phyloP scores from a whole-genome alignment of 345 rosid genomes.

The Toxicodendron radicans region DNA sequence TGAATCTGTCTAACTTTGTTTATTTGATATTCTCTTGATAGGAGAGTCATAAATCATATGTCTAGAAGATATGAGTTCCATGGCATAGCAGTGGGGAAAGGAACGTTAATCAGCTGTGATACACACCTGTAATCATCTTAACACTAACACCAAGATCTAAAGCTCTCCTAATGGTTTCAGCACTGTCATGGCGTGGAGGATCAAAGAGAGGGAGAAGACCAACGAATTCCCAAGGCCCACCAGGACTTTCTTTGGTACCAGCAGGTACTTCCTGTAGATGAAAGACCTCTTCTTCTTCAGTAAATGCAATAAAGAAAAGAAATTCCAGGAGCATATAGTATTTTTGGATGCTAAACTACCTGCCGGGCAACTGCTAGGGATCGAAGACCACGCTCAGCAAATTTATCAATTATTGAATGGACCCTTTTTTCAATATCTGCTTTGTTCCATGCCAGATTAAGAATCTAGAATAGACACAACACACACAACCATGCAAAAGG shows the following conservation, averaged over 20 bases:
- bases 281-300: not conserved
- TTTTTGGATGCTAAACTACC: slow-evolving; percentile 31
- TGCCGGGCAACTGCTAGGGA: slow-evolving; percentile 86
- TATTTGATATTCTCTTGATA: too few relatives aligned
- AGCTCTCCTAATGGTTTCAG: slow-evolving; percentile 72
- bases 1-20: too few relatives aligned
- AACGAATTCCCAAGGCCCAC: slow-evolving; percentile 91
- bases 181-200: slow-evolving; percentile 81
- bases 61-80: too few relatives aligned
- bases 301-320: not conserved
- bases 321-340: not conserved
- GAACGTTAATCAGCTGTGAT: not conserved
- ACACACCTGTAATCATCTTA: slow-evolving; percentile 73
- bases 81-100: not conserved
- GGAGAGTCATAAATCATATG: too few relatives aligned
- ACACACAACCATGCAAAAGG: not conserved
- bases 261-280: slow-evolving; percentile 51
- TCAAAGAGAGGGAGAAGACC: slow-evolving; percentile 77
- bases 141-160: slow-evolving; percentile 72
- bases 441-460: slow-evolving; percentile 52
- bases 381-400: slow-evolving; percentile 84
- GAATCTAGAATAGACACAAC: slow-evolving; percentile 36
- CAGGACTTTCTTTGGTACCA: slow-evolving; percentile 68
- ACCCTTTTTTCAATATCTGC: slow-evolving; percentile 41
- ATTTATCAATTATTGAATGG: slow-evolving; percentile 62